Base-by-base conservation (phyloP, 768 basidiomycete genomes). In the Lentinula sp. region DNA sequence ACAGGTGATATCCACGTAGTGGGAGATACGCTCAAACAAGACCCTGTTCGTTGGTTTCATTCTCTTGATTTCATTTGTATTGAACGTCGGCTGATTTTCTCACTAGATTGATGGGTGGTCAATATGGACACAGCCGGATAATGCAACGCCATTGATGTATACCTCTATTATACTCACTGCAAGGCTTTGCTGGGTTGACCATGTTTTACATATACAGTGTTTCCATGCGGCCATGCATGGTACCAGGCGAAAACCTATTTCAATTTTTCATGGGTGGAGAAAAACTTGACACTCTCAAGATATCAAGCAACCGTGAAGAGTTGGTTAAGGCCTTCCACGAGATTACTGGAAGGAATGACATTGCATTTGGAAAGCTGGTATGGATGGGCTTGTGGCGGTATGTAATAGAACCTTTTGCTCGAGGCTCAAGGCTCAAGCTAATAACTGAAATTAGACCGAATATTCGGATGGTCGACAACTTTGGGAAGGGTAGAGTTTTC, bases 381-480 rank as follows among this genome's bases (percentile, higher is more conserved):
- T 67, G 65, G 64, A 8, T 64, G 53, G 70, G 68, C 18, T 64
- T 68, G 16, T 76, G 68, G 59, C 62, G 69, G 75, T 74, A 6
- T 23, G 67, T 21, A 10, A 34, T 16, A 10, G 16, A 16, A 8
- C 13, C 10, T 7, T 6, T 6, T 43, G 5, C 59, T 61, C 10
- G 40, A 54, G 34, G 32, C 28, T 15, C 55, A 1, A 54, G 34
- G 32, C 28, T 15, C 55, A 1, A 32, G 6, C 15, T n/a, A 18
- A 51, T 43, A 34, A 43, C 46, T 64, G 62, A 11, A 59, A n/a
- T 50, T 54, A 78, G 81, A 32, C 75, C 80, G 1, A 81, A 81
- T 65, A 74, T 82, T 32, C 73, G 82, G 9, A 79, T 82, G 78
- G 76, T 75, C 0, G 65, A 81, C 46, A 72, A 66, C 21, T 77